Evolutionary conservation across 495 filamentous ascomycete genomes (phyloP).

Genomic region (Penicillium tannophilum): DNA sequence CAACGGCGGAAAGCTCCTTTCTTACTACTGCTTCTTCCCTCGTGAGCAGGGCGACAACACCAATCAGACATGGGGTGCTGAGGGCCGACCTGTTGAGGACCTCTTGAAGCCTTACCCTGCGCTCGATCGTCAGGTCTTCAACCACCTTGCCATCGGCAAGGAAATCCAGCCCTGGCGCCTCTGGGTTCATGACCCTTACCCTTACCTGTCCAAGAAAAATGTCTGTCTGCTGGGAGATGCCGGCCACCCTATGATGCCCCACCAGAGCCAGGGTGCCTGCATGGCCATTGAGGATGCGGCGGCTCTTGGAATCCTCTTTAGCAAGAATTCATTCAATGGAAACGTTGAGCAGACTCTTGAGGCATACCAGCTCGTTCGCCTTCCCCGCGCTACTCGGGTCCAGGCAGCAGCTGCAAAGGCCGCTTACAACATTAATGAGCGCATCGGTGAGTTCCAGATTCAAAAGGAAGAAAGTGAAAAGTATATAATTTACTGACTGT

Average conservation of each 20-base stretch:
- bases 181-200: constrained; percentile 53
- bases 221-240: constrained; percentile 46
- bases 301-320: constrained; percentile 49
- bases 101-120: constrained; percentile 47
- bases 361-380: constrained; percentile 47
- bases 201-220: constrained; percentile 31
- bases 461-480: not conserved
- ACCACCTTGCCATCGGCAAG: constrained; percentile 42
- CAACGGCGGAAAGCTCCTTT: constrained; percentile 47
- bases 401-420: constrained; percentile 49
- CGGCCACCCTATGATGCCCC: constrained; percentile 53
- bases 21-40: constrained; percentile 55
- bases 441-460: constrained; percentile 40
- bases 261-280: constrained; percentile 54
- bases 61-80: constrained; percentile 44
- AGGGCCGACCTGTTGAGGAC: constrained; percentile 40
- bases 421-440: constrained; percentile 51
- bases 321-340: constrained; percentile 40
- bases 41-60: constrained; percentile 44
- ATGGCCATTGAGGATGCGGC: constrained; percentile 56
- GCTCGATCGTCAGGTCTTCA: constrained; percentile 42
- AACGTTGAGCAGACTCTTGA: constrained; percentile 41
- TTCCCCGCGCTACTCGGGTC: constrained; percentile 46
- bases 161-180: constrained; percentile 53
- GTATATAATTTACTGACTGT: constrained; percentile 1